Percentiles rank a stretch among this genome's conserved stretches.
Evolutionary conservation across 805 yeast species (phyloP).

Genomic region (Priceomyces medius): DNA sequence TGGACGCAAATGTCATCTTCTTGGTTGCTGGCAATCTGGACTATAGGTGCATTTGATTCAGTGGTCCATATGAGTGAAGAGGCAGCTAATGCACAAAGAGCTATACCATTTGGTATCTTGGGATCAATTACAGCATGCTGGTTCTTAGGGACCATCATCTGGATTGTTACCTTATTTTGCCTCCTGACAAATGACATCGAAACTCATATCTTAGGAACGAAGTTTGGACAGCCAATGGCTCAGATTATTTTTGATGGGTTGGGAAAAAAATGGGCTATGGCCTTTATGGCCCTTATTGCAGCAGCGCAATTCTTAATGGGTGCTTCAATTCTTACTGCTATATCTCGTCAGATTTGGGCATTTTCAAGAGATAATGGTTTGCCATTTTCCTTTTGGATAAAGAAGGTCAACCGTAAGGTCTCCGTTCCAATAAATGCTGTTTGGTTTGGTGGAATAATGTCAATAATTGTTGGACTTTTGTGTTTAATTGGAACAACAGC

Average conservation of each 20-base stretch:
- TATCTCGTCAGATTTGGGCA: slow-evolving; percentile 29
- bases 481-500: slow-evolving; percentile 42
- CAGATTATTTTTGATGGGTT: slow-evolving; percentile 28
- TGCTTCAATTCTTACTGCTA: slow-evolving; percentile 29
- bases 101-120: slow-evolving; percentile 31
- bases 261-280: slow-evolving; percentile 31
- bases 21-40: slow-evolving; percentile 34
- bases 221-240: slow-evolving; percentile 29
- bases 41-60: slow-evolving; percentile 35
- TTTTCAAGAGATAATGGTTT: slow-evolving; percentile 32
- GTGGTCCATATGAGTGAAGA: slow-evolving; percentile 34
- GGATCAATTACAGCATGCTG: slow-evolving; percentile 29
- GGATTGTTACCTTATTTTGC: slow-evolving; percentile 24
- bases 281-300: slow-evolving; percentile 29
- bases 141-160: slow-evolving; percentile 22
- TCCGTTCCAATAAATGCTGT: slow-evolving; percentile 29
- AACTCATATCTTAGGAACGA: slow-evolving; percentile 16
- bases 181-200: slow-evolving; percentile 22
- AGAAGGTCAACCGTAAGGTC: slow-evolving; percentile 22
- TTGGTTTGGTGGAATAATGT: slow-evolving; percentile 31
- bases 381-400: slow-evolving; percentile 25
- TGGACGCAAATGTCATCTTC: slow-evolving; percentile 37
- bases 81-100: slow-evolving; percentile 22
- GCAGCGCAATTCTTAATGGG: slow-evolving; percentile 33
- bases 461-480: slow-evolving; percentile 38